phyloP scores from a whole-genome alignment of 805 yeast species.

The Candida orba region DNA sequence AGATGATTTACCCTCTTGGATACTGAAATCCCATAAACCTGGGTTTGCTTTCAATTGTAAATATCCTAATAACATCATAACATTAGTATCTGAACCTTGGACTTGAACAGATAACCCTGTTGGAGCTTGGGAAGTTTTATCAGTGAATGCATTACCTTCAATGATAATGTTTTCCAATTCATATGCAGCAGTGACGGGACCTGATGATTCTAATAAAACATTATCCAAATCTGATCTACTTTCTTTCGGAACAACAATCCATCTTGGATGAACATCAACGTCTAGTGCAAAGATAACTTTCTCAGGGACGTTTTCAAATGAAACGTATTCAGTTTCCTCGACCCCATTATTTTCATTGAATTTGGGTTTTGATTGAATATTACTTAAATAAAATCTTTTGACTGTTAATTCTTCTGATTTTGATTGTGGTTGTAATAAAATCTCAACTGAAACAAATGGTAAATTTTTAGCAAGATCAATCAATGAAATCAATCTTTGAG shows the following conservation, averaged over 20 bases:
- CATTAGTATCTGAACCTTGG: conserved; percentile 45
- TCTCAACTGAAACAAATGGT: conserved; percentile 43
- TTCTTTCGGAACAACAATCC: conserved; percentile 54
- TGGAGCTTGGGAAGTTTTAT: conserved; percentile 18
- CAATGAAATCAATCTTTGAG: conserved; percentile 56
- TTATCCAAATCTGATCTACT: conserved; percentile 59
- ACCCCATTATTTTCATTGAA: conserved; percentile 24
- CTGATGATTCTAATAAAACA: conserved; percentile 34
- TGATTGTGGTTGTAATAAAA: conserved; percentile 53
- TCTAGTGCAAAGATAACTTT: conserved; percentile 46
- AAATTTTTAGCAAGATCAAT: conserved; percentile 35
- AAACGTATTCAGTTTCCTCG: conserved; percentile 23
- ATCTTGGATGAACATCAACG: conserved; percentile 53
- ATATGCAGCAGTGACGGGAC: conserved; percentile 37
- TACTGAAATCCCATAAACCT: conserved; percentile 54
- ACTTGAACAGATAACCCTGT: conserved; percentile 20
- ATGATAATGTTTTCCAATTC: conserved; percentile 49
- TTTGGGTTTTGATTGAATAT: conserved; percentile 29
- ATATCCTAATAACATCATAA: conserved; percentile 81
- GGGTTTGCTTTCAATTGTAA: conserved; percentile 71
- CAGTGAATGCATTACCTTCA: conserved; percentile 63
- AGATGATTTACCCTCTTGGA: conserved; percentile 37
- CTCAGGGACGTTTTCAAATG: conserved; percentile 43
- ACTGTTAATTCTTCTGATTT: conserved; percentile 37
- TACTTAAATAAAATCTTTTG: conserved; percentile 52